Percentiles rank a stretch among this genome's conserved stretches.
Evolutionary conservation across 2,329 filamentous ascomycete genomes (phyloP).

Genomic region (Pseudocercospora macadamiae): DNA sequence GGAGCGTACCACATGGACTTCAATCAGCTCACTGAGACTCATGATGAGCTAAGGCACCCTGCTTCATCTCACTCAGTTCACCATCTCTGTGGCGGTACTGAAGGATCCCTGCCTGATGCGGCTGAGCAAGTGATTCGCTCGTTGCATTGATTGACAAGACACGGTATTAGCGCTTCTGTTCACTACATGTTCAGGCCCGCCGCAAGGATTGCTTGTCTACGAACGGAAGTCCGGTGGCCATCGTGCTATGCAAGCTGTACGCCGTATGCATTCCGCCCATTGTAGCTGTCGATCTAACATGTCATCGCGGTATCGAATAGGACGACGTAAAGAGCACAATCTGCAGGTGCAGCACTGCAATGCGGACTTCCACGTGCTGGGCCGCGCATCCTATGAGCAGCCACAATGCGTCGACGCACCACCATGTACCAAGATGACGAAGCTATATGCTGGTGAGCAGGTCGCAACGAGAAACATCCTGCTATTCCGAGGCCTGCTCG

Average conservation of each 20-base stretch:
- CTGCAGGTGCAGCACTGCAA: background rate
- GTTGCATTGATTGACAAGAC: background rate
- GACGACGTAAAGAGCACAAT: background rate
- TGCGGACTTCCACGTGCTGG: background rate
- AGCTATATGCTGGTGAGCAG: background rate
- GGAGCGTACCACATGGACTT: too few relatives aligned
- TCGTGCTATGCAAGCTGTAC: background rate
- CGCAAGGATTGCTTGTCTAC: background rate
- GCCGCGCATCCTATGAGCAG: background rate
- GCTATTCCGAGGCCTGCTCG: conserved; percentile 12
- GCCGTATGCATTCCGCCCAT: background rate
- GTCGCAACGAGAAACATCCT: conserved; percentile 3
- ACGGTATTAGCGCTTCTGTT: background rate
- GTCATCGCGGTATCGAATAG: background rate
- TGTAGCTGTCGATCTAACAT: background rate
- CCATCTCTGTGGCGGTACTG: background rate
- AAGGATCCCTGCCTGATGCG: background rate
- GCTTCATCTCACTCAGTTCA: background rate
- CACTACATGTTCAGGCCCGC: background rate
- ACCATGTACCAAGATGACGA: conserved; percentile 6
- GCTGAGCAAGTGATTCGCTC: conserved; percentile 3
- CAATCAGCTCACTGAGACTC: too few relatives aligned
- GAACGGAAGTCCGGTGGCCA: background rate
- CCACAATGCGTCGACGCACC: background rate
- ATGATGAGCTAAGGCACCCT: background rate